These are phyloP conservation scores for Fusarium bactridioides DNA, from an alignment of 2,329 filamentous ascomycete species.

Conservation along the genomic window DNA sequence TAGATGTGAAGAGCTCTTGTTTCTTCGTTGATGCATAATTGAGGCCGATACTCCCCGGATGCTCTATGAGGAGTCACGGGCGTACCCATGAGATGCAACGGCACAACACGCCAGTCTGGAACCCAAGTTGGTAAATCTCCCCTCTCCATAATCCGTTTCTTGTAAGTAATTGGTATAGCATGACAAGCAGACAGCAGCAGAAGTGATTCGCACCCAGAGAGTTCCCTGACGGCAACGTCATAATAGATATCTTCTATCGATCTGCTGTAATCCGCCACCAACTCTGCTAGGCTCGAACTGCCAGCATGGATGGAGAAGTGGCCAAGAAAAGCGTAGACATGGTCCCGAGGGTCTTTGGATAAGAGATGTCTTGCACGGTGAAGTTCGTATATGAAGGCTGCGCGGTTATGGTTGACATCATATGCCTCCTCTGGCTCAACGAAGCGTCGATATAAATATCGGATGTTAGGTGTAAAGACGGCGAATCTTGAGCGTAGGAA, in stretches of 20 bases:
- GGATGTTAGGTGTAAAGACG: conserved; percentile 46
- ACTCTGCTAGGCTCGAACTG: conserved; percentile 31
- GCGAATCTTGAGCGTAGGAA: conserved; percentile 42
- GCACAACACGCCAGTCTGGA: conserved; percentile 48
- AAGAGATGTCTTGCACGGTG: conserved; percentile 47
- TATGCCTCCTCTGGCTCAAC: conserved; percentile 43
- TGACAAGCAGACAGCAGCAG: conserved; percentile 45
- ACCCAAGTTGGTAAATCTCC: conserved; percentile 47
- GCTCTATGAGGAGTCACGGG: conserved; percentile 46
- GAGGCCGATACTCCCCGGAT: conserved; percentile 38
- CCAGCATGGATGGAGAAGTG: conserved; percentile 44
- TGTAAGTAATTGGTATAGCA: conserved; percentile 18
- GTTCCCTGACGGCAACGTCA: conserved; percentile 44
- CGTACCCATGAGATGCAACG: conserved; percentile 45
- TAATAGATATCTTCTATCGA: conserved; percentile 45
- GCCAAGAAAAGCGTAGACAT: conserved; percentile 48
- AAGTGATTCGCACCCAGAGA: conserved; percentile 42
- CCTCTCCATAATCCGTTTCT: conserved; percentile 1
- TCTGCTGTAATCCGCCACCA: conserved; percentile 44
- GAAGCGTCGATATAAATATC: conserved; percentile 45
- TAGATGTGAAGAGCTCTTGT: conserved; percentile 37
- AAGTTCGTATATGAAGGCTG: conserved; percentile 48
- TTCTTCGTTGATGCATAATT: conserved; percentile 40
- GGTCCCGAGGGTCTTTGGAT: conserved; percentile 46
- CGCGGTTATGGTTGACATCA: conserved; percentile 43